Percentiles rank a stretch among this genome's conserved stretches.
These are phyloP conservation scores for Malus sieversii DNA, from an alignment of 306 rosid species.

Conservation along the genomic window DNA sequence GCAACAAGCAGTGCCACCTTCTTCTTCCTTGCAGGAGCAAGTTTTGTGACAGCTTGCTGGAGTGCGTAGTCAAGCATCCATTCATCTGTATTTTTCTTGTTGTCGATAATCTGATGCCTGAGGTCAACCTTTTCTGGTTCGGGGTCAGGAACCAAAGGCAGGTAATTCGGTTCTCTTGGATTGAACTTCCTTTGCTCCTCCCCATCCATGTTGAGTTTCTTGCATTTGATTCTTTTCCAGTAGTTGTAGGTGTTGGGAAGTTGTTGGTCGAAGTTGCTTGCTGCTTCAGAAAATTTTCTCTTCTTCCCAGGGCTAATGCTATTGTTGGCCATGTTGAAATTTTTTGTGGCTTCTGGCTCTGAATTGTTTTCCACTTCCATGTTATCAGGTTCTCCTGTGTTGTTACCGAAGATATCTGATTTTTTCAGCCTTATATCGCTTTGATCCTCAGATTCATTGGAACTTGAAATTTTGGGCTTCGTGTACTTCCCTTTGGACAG, in stretches of 20 bases:
- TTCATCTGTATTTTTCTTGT: constrained; percentile 64
- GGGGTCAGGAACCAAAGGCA: constrained; percentile 55
- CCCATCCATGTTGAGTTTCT: constrained; percentile 30
- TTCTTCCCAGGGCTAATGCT: constrained; percentile 15
- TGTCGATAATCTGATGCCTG: constrained; percentile 79
- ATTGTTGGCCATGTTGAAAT: background rate
- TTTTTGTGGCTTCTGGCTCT: background rate
- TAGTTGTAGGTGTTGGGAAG: constrained; percentile 15
- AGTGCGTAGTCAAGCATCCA: constrained; percentile 94
- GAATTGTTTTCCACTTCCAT: constrained; percentile 4
- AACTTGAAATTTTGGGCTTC: background rate
- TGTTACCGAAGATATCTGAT: constrained; percentile 5
- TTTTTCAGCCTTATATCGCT: background rate
- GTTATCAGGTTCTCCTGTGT: background rate
- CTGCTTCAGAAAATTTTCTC: background rate
- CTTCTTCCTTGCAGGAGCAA: constrained; percentile 90
- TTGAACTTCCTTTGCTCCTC: constrained; percentile 52
- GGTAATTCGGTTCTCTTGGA: constrained; percentile 71
- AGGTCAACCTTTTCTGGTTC: constrained; percentile 67
- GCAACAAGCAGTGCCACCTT: constrained; percentile 88
- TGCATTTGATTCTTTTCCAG: constrained; percentile 32
- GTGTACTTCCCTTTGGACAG: constrained; percentile 4
- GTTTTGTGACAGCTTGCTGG: constrained; percentile 59
- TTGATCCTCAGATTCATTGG: constrained; percentile 2
- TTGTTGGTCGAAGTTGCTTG: constrained; percentile 14